A percentile compares a stretch with the other conserved stretches of the same genome.
Evolutionary conservation across 2,329 filamentous ascomycete genomes (phyloP).

Genomic region (Pseudopithomyces maydicus): DNA sequence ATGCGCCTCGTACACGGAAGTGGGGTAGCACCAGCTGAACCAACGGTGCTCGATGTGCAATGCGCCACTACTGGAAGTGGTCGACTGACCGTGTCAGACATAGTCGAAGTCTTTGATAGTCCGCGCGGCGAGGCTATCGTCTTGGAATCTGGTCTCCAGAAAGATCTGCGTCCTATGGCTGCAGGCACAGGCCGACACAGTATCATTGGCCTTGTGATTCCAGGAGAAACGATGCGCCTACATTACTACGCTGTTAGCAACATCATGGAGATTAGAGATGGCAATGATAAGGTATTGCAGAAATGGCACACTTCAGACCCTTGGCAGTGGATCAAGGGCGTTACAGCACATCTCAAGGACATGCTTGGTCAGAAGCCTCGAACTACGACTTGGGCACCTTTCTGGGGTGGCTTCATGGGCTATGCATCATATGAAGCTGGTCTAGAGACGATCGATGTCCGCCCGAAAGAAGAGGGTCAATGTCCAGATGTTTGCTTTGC

Average conservation of each 20-base stretch:
- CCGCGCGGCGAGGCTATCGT: constrained; percentile 47
- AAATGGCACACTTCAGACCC: constrained; percentile 36
- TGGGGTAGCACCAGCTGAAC: constrained; percentile 22
- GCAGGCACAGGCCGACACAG: constrained; percentile 67
- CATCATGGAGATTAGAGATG: constrained; percentile 36
- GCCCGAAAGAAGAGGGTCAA: constrained; percentile 42
- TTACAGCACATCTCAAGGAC: constrained; percentile 45
- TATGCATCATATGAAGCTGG: constrained; percentile 87
- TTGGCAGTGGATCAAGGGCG: constrained; percentile 48
- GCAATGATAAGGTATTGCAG: constrained; percentile 30
- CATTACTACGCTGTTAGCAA: constrained; percentile 38
- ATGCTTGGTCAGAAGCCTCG: constrained; percentile 22
- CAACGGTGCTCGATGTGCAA: constrained; percentile 37
- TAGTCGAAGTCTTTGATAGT: constrained; percentile 44
- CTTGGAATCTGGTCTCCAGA: constrained; percentile 54
- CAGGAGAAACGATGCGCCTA: constrained; percentile 52
- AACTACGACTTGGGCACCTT: constrained; percentile 56
- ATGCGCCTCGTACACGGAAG: constrained; percentile 35
- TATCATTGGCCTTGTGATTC: constrained; percentile 71
- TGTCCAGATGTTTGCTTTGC: constrained; percentile 73
- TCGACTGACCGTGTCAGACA: constrained; percentile 40
- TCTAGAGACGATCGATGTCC: constrained; percentile 63
- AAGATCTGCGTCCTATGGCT: constrained; percentile 46
- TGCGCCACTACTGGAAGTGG: constrained; percentile 42
- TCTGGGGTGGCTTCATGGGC: constrained; percentile 84